Evolutionary conservation across 257 asterid genomes (phyloP).

Genomic region (Verbena officinalis): DNA sequence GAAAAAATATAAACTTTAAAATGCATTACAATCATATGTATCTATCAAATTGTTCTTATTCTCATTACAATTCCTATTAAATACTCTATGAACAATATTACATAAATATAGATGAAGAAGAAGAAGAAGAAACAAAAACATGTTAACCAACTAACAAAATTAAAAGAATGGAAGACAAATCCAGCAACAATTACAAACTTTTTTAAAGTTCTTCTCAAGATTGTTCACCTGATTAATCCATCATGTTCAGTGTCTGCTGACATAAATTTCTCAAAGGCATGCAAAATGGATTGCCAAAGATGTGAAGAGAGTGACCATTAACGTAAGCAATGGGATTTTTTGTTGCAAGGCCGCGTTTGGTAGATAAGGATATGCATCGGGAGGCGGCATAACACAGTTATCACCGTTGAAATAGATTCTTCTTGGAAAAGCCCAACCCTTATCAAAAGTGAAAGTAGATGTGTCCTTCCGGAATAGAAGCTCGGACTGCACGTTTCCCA

Average conservation of each 20-base stretch:
- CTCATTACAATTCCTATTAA: conserved; percentile 26
- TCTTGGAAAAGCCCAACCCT: conserved; percentile 72
- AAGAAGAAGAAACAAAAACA: background rate
- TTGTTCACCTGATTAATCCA: conserved; percentile 15
- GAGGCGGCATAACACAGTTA: conserved; percentile 71
- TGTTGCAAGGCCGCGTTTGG: conserved; percentile 41
- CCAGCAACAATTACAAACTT: conserved; percentile 16
- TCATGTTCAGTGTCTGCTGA: conserved; percentile 19
- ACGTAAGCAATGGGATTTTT: conserved; percentile 31
- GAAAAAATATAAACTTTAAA: background rate
- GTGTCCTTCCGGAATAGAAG: conserved; percentile 62
- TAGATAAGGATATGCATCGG: conserved; percentile 56
- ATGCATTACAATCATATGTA: conserved; percentile 24
- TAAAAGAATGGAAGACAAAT: conserved; percentile 15
- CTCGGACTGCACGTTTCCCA: conserved; percentile 69
- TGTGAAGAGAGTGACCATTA: conserved; percentile 31
- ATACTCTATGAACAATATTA: conserved; percentile 30
- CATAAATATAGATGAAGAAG: background rate
- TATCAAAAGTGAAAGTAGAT: conserved; percentile 61
- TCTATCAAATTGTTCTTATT: conserved; percentile 28
- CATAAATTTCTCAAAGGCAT: conserved; percentile 8
- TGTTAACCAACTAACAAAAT: conserved; percentile 17
- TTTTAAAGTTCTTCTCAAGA: conserved; percentile 13
- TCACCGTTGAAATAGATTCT: conserved; percentile 69
- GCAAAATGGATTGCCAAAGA: conserved; percentile 32